Evolutionary conservation across 2,329 filamentous ascomycete genomes (phyloP), one percentile per base, ranked within the genome.

Genomic region (Didymella glomerata): DNA sequence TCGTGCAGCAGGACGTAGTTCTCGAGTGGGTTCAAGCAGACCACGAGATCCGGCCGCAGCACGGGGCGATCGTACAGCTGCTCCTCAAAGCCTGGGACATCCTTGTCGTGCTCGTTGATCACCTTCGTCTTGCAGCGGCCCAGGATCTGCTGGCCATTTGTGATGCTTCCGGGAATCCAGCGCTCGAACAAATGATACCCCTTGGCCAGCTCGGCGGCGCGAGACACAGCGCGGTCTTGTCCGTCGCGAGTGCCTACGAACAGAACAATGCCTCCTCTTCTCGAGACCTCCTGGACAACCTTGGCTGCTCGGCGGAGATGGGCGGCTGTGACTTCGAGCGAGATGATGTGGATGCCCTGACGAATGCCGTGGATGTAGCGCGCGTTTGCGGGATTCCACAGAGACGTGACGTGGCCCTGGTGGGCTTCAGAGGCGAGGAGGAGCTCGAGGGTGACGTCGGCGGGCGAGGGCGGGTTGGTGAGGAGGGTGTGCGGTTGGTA

Each of bases 351-450:
- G 61, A 96, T 89, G 16, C 90, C 92, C 67, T 95, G 86, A 44
- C 95, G 86, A 62, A 96, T 86, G 69, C 95, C 95, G 76, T 91
- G 93, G 76, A 99, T 98, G 80, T 98, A 98, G 67, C 91, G 87
- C 65, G 93, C 89, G 81, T 98, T 99, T 51, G 88, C 89, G 11
- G 95, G 93, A 79, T 99, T 96, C 95, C 95, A 99, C 48, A 93
- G 85, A 62, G 91, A 91, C 0, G 90, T 94, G 71, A 91, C 86
- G 80, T 99, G 95, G 63, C 95, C 95, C 77, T 98, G 88, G 61
- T 78, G 76, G 57, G 76, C 75, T 63, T 77, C 73, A 7, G 76
- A 76, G 52, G 76, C 76, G 60, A 78, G 76, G 88, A 99, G 86
- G 62, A 97, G 85, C 81, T 97, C 93, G 60, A 99, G 87, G 47